Base-by-base conservation (phyloP, 2,329 filamentous ascomycete genomes). In the Hypoxylon rubiginosum region DNA sequence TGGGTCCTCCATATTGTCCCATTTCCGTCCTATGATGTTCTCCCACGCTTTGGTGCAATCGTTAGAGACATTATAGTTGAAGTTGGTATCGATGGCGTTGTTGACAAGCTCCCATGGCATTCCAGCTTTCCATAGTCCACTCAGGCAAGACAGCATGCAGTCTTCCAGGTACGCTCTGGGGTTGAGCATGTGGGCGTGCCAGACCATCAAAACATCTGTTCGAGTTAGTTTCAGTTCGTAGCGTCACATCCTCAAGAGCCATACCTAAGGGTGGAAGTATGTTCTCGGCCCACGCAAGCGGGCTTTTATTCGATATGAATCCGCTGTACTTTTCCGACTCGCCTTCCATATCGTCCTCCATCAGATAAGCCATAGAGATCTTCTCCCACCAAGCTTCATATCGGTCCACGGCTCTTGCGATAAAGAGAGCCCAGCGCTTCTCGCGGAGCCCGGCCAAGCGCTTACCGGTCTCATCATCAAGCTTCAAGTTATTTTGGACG, bases 111-210 rank as follows among this genome's bases (percentile, higher is more conserved):
- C 73, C 91, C 91, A 94, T 0, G 92, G 92, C 67, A 95, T 83
- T 0, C 87, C 86, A 0, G 84, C 82, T 1, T 81, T 79, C 90
- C 91, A 94, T 2, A 86, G 76, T 28, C 85, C 80, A 60, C 82
- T 81, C 2, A 83, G 70, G 0, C 86, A 87, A 28, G 82, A 78
- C 7, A 91, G 84, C 59, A 93, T 80, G 72, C 88, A 89, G 74
- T 95, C 92, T 72, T 94, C 91, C 3, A 93, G 84, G 74, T 90
- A 94, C n/a, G 81, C 82, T 43, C 90, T 83, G 0, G 92, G 92
- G 71, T 94, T 94, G 2, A 95, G 85, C 87, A 92, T 90, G 73
- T 92, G 92, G 0, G 91, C 82, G 76, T 95, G 92, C 89, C 90
- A 92, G 0, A 94, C 89, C 90, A 94, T 92, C 19, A 94, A 78